Percentiles rank a stretch among this genome's conserved stretches.
Evolutionary conservation across 2,329 filamentous ascomycete genomes (phyloP).

Genomic region (Sordariomycetes sp.): DNA sequence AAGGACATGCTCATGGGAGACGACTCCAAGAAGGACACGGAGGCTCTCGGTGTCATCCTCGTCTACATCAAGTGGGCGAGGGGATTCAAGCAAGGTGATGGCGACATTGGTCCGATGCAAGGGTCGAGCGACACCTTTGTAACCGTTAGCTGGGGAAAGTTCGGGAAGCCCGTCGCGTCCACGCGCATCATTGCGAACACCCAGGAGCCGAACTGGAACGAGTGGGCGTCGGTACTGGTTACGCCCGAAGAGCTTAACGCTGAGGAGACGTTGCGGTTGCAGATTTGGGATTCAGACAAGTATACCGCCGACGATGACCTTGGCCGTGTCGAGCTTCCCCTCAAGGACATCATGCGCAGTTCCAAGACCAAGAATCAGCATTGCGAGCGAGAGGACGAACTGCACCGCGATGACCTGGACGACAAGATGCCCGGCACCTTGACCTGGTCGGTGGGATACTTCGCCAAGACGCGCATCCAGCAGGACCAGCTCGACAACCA

Average conservation of each 20-base stretch:
- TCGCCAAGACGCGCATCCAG: constrained; percentile 78
- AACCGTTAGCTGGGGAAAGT: constrained; percentile 89
- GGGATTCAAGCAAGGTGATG: constrained; percentile 70
- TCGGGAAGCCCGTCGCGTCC: constrained; percentile 95
- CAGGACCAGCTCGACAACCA: constrained; percentile 73
- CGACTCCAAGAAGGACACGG: constrained; percentile 79
- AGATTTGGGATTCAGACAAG: constrained; percentile 93
- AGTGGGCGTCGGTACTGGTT: constrained; percentile 75
- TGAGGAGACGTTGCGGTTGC: constrained; percentile 84
- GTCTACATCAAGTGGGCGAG: constrained; percentile 84
- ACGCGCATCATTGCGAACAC: constrained; percentile 93
- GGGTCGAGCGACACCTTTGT: constrained; percentile 76
- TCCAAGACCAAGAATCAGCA: not conserved
- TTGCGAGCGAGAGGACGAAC: constrained; percentile 1
- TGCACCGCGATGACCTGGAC: constrained; percentile 16
- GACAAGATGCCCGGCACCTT: constrained; percentile 78
- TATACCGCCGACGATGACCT: constrained; percentile 90
- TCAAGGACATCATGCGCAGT: constrained; percentile 82
- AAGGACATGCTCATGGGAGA: constrained; percentile 86
- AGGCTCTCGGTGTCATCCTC: constrained; percentile 82
- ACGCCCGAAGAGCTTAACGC: constrained; percentile 86
- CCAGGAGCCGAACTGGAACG: constrained; percentile 85
- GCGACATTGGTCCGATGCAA: not conserved
- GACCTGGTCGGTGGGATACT: constrained; percentile 94
- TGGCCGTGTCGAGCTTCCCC: constrained; percentile 85